Base-by-base conservation (phyloP, 2,329 filamentous ascomycete species). In the Pseudogymnoascus sp. region DNA sequence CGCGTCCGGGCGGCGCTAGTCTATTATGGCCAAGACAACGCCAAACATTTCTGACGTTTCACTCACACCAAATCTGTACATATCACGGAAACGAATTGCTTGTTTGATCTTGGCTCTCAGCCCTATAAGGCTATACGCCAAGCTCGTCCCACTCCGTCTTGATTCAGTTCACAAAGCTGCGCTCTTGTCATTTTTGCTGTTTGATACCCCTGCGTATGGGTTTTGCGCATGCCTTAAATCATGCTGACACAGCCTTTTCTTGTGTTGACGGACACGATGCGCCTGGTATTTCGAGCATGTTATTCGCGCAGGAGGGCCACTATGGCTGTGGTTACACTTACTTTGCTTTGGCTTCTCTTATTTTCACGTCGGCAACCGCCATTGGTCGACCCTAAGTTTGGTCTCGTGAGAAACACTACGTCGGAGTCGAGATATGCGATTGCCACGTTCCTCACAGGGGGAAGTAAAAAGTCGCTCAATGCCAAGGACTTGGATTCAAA, bases 381-480 rank as follows among this genome's bases (percentile, higher is more conserved):
- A 10, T 12, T 6, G 5, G 33, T 56, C 5, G 50, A 56, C 50
- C 50, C 28, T 33, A 28, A 56, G 28, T 56, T 56, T 33, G 50
- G 50, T 19, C 50, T 56, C 4, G 28, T 56, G n/a, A 56, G 16
- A 33, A 33, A 56, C 26, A 56, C 28, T 19, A 33, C 50, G 28
- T 56, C n/a, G 26, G 50, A 56, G 50, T 56, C 50, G 28, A 33
- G 16, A 31, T 56, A 56, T 65, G 75, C 75, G 4, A 73, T 75
- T 50, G 76, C 74, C 10, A 78, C 76, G 7, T 77, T 78, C 64
- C 72, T 78, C 8, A 72, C 74, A 38, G 71, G 72, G 46, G 68
- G 68, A 33, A 69, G 61, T 24, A 70, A 71, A 62, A 66, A 56
- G 24, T 66, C 35, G 24, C 63, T 69, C 56, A 63, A 66, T 11